These are phyloP conservation scores for Aschersonia sp. DNA, from an alignment of 2,329 filamentous ascomycete species.

Conservation along the genomic window DNA sequence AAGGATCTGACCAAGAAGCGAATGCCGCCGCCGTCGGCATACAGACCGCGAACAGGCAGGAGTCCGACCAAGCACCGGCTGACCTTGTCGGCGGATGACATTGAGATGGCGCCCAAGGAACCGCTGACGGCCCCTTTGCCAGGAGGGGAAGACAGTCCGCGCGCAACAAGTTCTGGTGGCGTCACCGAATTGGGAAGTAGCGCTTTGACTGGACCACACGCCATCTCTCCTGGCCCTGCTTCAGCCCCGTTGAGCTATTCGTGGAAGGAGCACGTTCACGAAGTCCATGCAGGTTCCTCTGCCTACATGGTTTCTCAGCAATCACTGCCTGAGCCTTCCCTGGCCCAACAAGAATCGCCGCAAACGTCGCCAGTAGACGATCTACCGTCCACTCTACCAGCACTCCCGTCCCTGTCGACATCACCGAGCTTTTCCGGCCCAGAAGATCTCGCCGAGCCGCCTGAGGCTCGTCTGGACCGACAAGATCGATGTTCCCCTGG, in stretches of 20 bases:
- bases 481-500: constrained; percentile 4
- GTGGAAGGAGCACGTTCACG: constrained; percentile 34
- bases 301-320: background rate
- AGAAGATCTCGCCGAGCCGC: too few relatives aligned
- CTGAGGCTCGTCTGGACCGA: background rate
- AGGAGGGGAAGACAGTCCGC: constrained; percentile 28
- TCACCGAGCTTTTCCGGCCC: background rate
- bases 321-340: background rate
- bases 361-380: too few relatives aligned
- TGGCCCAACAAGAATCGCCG: background rate
- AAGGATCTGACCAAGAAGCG: constrained; percentile 43
- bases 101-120: constrained; percentile 35
- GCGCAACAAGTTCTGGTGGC: constrained; percentile 24
- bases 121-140: constrained; percentile 48
- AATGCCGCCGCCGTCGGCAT: constrained; percentile 26
- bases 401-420: background rate
- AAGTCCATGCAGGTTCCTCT: background rate
- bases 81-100: constrained; percentile 44
- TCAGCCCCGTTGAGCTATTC: constrained; percentile 51
- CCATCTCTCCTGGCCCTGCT: constrained; percentile 47
- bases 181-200: constrained; percentile 34
- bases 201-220: constrained; percentile 34
- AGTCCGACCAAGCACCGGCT: constrained; percentile 46
- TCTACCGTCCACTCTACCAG: too few relatives aligned
- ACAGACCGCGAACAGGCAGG: constrained; percentile 33